Percentiles rank a stretch among this genome's conserved stretches.
phyloP scores from a whole-genome alignment of 2,329 filamentous ascomycete species.

The Colletotrichum sp. region DNA sequence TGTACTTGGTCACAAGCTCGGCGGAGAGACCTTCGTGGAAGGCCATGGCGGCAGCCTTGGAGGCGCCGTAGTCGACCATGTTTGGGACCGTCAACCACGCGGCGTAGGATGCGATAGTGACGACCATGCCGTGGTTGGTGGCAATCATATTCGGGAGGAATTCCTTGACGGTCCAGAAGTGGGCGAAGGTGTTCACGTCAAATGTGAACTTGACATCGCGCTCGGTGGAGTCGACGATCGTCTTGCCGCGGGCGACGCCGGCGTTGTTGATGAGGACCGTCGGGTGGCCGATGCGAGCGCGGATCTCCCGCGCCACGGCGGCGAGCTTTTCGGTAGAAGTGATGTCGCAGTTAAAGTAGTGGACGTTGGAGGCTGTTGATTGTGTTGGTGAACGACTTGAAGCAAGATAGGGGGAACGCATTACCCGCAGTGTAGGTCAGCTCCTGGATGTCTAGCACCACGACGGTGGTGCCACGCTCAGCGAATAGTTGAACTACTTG shows the following conservation, averaged over 20 bases:
- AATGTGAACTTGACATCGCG: slow-evolving; percentile 69
- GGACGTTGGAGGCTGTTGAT: slow-evolving; percentile 53
- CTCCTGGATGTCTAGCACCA: slow-evolving; percentile 70
- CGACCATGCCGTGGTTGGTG: slow-evolving; percentile 72
- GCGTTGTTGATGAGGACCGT: slow-evolving; percentile 78
- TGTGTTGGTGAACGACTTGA: neutral
- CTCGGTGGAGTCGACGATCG: slow-evolving; percentile 62
- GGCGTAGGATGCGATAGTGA: slow-evolving; percentile 70
- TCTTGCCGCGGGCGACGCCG: slow-evolving; percentile 65
- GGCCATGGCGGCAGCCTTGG: slow-evolving; percentile 68
- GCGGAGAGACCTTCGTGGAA: slow-evolving; percentile 70
- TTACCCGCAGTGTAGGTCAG: slow-evolving; percentile 57
- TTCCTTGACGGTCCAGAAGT: slow-evolving; percentile 68
- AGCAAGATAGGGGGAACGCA: slow-evolving; percentile 22
- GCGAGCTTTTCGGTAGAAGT: slow-evolving; percentile 60
- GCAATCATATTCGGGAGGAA: slow-evolving; percentile 70
- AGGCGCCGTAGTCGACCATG: slow-evolving; percentile 69
- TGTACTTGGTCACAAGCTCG: slow-evolving; percentile 64
- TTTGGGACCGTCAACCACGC: slow-evolving; percentile 64
- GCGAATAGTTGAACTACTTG: slow-evolving; percentile 69
- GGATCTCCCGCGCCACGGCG: slow-evolving; percentile 55
- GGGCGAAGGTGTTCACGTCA: slow-evolving; percentile 71
- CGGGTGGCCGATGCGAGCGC: slow-evolving; percentile 62
- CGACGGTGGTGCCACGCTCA: slow-evolving; percentile 67
- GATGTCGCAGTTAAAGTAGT: slow-evolving; percentile 74